A percentile compares a stretch with the other conserved stretches of the same genome.
These are phyloP conservation scores for Plectranthus barbatus DNA, from an alignment of 257 asterid species.

Conservation along the genomic window DNA sequence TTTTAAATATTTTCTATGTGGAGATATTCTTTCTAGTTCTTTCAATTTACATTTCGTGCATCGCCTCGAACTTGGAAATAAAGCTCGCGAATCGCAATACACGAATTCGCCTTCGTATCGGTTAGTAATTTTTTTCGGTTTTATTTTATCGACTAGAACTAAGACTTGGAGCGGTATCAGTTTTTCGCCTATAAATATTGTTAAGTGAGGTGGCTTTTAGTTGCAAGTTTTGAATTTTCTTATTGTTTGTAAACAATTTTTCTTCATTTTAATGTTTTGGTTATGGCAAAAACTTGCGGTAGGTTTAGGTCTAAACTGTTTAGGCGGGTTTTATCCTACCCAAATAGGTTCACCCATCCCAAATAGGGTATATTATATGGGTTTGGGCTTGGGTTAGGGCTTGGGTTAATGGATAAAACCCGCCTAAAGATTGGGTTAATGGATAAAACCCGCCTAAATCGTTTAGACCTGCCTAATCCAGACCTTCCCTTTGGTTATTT, in stretches of 20 bases:
- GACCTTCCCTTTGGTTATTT: no score
- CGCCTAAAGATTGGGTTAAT: no score
- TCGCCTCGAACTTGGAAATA: conserved; percentile 5
- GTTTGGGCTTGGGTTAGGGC: no score
- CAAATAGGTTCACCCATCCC: no score
- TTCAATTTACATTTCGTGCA: background rate
- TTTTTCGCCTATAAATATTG: background rate
- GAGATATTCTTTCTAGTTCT: background rate
- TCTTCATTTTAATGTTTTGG: background rate
- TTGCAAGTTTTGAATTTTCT: background rate
- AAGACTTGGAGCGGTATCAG: background rate
- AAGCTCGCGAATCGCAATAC: background rate
- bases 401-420: no score
- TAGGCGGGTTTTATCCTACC: no score
- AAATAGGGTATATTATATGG: no score
- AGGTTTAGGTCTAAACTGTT: no score
- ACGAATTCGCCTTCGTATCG: background rate
- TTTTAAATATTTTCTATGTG: background rate
- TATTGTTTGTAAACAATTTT: background rate
- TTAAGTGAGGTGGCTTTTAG: background rate
- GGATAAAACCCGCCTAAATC: no score
- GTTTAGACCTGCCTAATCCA: no score
- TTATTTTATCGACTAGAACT: background rate
- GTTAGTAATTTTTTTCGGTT: background rate
- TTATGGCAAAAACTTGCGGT: no score